Conservation (phyloP, 148 eudicot species). For the Drosera capensis region DNA sequence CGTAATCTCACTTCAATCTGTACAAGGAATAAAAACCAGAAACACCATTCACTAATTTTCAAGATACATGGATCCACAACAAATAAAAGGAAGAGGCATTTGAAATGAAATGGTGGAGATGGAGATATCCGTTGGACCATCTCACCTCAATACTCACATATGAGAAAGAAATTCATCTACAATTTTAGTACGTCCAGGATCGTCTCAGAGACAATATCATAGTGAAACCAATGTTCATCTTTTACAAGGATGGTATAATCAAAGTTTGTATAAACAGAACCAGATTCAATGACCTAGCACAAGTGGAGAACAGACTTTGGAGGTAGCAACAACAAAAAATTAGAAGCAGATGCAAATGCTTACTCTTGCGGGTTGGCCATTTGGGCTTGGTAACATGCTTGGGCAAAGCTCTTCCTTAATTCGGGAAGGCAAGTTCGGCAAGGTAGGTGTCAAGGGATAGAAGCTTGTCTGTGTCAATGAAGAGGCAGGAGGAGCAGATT, state of each 20-base stretch:
- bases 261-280: no score
- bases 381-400: slow-evolving; percentile 56
- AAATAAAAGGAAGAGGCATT: background rate
- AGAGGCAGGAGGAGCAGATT: slow-evolving; percentile 41
- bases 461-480: slow-evolving; percentile 43
- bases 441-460: slow-evolving; percentile 69
- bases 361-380: slow-evolving; percentile 80
- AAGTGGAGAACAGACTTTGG: slow-evolving; percentile 70
- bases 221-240: no score
- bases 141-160: no score
- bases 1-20: slow-evolving; percentile 85
- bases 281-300: no score
- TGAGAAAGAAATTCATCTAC: background rate
- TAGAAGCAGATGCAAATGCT: background rate
- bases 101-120: background rate
- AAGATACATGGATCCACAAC: no score
- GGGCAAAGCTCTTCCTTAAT: slow-evolving; percentile 82
- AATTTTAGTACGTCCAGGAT: background rate
- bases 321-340: background rate
- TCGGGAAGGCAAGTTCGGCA: slow-evolving; percentile 45
- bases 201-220: no score
- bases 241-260: no score
- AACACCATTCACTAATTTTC: no score
- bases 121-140: no score
- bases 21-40: slow-evolving; percentile 2